Base-by-base conservation (phyloP, 306 rosid genomes). In the Alnus glutinosa region DNA sequence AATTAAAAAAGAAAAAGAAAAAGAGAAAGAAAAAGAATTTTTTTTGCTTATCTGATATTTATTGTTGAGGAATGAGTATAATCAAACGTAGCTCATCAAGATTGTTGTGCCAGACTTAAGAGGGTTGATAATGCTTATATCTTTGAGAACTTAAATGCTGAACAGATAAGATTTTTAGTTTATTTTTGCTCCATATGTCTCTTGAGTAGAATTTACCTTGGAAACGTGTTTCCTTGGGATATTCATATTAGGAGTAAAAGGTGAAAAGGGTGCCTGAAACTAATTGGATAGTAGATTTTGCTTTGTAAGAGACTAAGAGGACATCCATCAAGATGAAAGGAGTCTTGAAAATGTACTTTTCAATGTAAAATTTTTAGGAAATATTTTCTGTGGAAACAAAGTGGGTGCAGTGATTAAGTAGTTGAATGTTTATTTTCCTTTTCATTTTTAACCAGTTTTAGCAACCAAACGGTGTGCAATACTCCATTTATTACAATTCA, bases 141-240 rank as follows among this genome's bases (percentile, higher is more conserved):
- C 28, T 66, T 46, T 14, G 52, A 63, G 78, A 49, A 66, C 61
- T 64, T 73, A 73, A 32, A 52, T 30, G 5, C 57, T 81, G 77
- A 59, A 70, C 47, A 4, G 28, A 18, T 80, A 13, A 61, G 42
- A 57, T 5, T 30, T 37, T 18, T 9, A 16, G 36, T 37, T 55
- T 52, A 4, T 30, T 37, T 73, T 54, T 54, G 7, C 77, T 23
- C 46, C 46, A 39, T 55, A 49, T 74, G 13, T 10, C 15, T 16
- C 1, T 5, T n/a, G 28, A 7, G 70, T 34, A 55, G 8, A 15
- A 34, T 32, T 37, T 73, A 11, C 15, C 9, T 0, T 5, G 49
- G 28, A 67, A 36, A 64, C 23, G 70, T 64, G 70, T 37, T 64
- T 63, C 37, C 6, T 36, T 64, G n/a, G 70, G 48, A 16, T 64